Percentiles rank a stretch among this genome's conserved stretches.
Evolutionary conservation across 2,329 filamentous ascomycete genomes (phyloP).

Genomic region (Pseudopyrenochaeta lycopersici): DNA sequence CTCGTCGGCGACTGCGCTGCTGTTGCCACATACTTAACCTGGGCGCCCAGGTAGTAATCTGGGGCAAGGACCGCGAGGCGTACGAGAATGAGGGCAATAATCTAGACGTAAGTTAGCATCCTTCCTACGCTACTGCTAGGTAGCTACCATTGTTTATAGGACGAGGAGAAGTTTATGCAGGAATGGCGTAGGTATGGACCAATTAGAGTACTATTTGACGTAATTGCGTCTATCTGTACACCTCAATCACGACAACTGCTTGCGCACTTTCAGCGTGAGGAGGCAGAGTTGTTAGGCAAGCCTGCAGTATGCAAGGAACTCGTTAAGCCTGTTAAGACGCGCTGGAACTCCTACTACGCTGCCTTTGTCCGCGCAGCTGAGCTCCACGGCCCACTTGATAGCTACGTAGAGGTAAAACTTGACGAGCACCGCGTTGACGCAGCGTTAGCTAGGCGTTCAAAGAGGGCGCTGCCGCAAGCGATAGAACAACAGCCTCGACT

Average conservation of each 20-base stretch:
- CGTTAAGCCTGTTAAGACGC: slow-evolving; percentile 1
- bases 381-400: slow-evolving; percentile 1
- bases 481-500: not conserved
- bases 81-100: too few relatives aligned
- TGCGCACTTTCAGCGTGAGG: not conserved
- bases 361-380: slow-evolving; percentile 1
- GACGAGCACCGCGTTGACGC: not conserved
- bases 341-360: not conserved
- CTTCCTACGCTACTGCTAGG: too few relatives aligned
- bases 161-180: too few relatives aligned
- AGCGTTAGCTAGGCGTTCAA: not conserved
- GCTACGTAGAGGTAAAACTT: slow-evolving; percentile 1
- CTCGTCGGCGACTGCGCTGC: too few relatives aligned
- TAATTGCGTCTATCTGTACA: too few relatives aligned
- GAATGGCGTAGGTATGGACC: too few relatives aligned
- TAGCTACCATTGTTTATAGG: too few relatives aligned
- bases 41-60: too few relatives aligned
- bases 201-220: too few relatives aligned
- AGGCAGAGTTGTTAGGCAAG: not conserved
- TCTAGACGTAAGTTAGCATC: too few relatives aligned
- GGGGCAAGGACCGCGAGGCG: too few relatives aligned
- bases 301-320: not conserved
- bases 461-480: not conserved
- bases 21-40: too few relatives aligned
- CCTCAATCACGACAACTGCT: not conserved